Evolutionary conservation across 2,329 filamentous ascomycete genomes (phyloP), one percentile per base, ranked within the genome.

Genomic region (Aspergillus ustus): DNA sequence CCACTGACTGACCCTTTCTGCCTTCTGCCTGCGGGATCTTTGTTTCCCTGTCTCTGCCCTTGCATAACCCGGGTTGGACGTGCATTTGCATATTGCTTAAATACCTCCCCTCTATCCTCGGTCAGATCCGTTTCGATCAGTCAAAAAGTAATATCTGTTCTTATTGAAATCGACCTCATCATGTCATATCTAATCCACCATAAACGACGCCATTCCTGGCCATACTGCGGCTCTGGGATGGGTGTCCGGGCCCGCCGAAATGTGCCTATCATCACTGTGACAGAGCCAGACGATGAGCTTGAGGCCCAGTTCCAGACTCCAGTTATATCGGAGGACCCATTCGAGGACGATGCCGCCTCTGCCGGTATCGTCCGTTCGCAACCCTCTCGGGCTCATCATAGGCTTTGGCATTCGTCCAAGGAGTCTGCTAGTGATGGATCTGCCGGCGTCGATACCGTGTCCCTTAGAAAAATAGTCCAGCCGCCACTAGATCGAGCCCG

Each of bases 121-220:
- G 15, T 8, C 13, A 19, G 17, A 15, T 40, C 43, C 5, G 29
- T 37, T 13, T 49, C 19, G 20, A 48, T 37, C 29, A 52, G n/a
- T 44, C 43, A 40, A 40, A 25, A 40, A 40, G 34, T 52, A 34
- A 5, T 56, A 5, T 56, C 28, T 19, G 20, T n/a, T 52, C 25
- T 19, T 43, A 22, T 19, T 29, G 31, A 13, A 19, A 45, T 11
- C 31, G 11, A 34, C 22, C 20, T 63, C 52, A 58, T 60, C 44
- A 75, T 75, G 72, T 65, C 73, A 40, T 65, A 66, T 56, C 51
- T 68, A 37, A 65, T 62, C 34, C 69, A 73, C 59, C 73, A 75
- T 54, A 64, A 67, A 67, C 67, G 75, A 63, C 70, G 75, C 59
- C 72, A 77, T 51, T 75, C 75, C 25, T 77, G 75, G 75, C 75